Evolutionary conservation across 148 eudicot species (phyloP).

Genomic region (Polygonum aviculare): DNA sequence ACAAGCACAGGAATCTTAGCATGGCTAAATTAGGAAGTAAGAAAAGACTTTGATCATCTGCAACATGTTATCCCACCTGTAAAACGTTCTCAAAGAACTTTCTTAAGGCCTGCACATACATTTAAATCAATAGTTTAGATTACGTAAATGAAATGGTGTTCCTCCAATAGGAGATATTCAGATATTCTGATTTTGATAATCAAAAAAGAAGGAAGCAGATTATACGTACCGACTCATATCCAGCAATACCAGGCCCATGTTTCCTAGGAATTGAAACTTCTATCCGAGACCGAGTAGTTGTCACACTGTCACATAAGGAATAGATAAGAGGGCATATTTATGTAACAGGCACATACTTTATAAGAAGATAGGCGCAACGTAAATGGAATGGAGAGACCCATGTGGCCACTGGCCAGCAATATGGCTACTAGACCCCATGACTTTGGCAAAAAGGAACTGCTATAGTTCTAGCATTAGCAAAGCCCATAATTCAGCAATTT

Average conservation of each 20-base stretch:
- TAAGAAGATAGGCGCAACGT: neutral
- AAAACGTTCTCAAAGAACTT: slow-evolving; percentile 85
- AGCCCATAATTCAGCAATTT: neutral
- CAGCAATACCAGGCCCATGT: slow-evolving; percentile 95
- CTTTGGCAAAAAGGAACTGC: neutral
- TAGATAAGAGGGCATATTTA: neutral
- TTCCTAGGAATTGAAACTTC: slow-evolving; percentile 92
- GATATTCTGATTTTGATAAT: neutral
- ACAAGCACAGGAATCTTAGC: slow-evolving; percentile 11
- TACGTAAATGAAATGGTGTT: neutral
- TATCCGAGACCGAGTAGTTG: slow-evolving; percentile 76
- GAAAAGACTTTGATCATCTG: neutral
- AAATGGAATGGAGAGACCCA: neutral
- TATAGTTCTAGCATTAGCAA: neutral
- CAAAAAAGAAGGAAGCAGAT: neutral
- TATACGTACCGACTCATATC: slow-evolving; percentile 78
- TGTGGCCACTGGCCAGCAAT: neutral
- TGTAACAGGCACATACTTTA: neutral
- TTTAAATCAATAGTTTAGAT: slow-evolving; percentile 7
- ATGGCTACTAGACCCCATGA: neutral
- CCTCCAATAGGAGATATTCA: neutral
- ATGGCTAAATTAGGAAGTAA: neutral
- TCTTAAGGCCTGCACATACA: slow-evolving; percentile 53
- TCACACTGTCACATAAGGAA: slow-evolving; percentile 41
- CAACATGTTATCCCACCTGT: slow-evolving; percentile 38